Evolutionary conservation across 1,139 yeast species (phyloP).

Genomic region (Nadsonia commutata): DNA sequence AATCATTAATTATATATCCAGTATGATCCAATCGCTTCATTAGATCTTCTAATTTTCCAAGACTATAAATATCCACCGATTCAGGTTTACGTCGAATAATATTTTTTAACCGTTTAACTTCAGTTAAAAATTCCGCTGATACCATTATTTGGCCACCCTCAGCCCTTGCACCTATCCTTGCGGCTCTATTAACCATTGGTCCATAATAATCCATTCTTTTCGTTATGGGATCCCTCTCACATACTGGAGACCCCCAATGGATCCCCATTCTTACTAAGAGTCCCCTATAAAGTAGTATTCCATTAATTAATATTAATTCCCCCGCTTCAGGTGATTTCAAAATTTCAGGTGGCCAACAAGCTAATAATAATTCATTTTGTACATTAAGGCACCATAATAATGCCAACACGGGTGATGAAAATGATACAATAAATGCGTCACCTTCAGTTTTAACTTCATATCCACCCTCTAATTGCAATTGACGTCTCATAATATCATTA

Average conservation of each 20-base stretch:
- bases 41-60: constrained; percentile 32
- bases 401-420: constrained; percentile 85
- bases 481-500: constrained; percentile 88
- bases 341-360: constrained; percentile 95
- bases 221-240: constrained; percentile 88
- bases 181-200: constrained; percentile 93
- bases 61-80: constrained; percentile 3
- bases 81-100: constrained; percentile 16
- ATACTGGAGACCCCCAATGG: constrained; percentile 96
- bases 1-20: constrained; percentile 53
- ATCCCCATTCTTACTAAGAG: constrained; percentile 94
- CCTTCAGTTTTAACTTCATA: constrained; percentile 99
- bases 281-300: constrained; percentile 60
- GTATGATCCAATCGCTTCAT: constrained; percentile 48
- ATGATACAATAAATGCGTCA: constrained; percentile 97
- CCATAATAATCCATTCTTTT: constrained; percentile 98
- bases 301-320: constrained; percentile 56
- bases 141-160: constrained; percentile 96
- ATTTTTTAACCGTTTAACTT: constrained; percentile 50
- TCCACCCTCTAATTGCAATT: constrained; percentile 83
- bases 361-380: constrained; percentile 66
- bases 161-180: constrained; percentile 86
- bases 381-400: constrained; percentile 89
- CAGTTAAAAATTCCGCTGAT: constrained; percentile 67
- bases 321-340: constrained; percentile 75